phyloP scores from a whole-genome alignment of 345 rosid genomes.

The Tarenaya hassleriana region DNA sequence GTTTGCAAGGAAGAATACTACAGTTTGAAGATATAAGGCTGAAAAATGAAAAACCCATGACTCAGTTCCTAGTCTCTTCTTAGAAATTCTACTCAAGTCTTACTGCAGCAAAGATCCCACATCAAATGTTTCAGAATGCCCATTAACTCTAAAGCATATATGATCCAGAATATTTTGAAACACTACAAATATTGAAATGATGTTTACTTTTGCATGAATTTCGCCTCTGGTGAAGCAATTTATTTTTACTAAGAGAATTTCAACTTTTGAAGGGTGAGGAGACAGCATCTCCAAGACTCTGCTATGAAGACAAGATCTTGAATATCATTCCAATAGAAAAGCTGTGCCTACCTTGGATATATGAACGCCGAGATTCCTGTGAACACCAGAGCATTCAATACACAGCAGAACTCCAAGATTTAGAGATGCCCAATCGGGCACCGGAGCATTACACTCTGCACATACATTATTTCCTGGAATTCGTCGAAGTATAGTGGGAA shows the following conservation, averaged over 20 bases:
- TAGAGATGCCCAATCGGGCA: conserved; percentile 89
- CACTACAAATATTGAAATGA: not conserved
- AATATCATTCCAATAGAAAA: not conserved
- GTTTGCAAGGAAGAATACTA: conserved; percentile 8
- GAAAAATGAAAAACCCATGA: conserved; percentile 7
- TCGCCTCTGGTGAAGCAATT: not conserved
- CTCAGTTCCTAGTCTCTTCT: conserved; percentile 6
- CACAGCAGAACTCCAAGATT: conserved; percentile 84
- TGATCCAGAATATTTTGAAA: no score
- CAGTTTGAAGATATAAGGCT: conserved; percentile 11
- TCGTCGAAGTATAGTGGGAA: conserved; percentile 40
- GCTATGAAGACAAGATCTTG: not conserved
- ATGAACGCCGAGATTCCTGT: conserved; percentile 89
- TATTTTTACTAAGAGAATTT: conserved; percentile 4
- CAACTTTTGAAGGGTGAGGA: not conserved
- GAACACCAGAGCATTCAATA: conserved; percentile 88
- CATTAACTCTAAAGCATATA: no score
- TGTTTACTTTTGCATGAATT: conserved; percentile 7
- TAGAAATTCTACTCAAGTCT: not conserved
- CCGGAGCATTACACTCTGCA: conserved; percentile 75
- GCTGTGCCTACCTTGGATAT: conserved; percentile 85
- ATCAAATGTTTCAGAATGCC: no score
- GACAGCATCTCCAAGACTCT: not conserved
- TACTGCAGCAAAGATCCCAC: not conserved
- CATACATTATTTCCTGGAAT: conserved; percentile 77